phyloP scores from a whole-genome alignment of 2,329 filamentous ascomycete species.

The Beauveria australis region DNA sequence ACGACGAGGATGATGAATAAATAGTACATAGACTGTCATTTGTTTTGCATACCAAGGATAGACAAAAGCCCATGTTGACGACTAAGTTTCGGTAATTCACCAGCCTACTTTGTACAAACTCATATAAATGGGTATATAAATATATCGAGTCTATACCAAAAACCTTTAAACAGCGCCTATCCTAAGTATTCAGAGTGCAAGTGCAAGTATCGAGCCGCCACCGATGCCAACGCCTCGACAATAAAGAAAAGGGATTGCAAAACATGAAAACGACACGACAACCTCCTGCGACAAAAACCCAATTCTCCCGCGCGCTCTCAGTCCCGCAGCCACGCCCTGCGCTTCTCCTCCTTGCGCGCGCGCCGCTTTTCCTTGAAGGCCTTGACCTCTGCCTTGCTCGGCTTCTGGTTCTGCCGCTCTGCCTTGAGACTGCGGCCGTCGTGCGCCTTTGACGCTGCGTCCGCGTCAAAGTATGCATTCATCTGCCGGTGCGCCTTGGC shows the following conservation, averaged over 20 bases:
- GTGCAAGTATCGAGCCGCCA: not conserved
- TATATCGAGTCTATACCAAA: not conserved
- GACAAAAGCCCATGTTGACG: not conserved
- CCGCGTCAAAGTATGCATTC: slow-evolving; percentile 92
- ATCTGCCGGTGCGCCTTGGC: slow-evolving; percentile 82
- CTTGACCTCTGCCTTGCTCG: slow-evolving; percentile 79
- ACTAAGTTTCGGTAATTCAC: not conserved
- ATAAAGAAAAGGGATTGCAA: not conserved
- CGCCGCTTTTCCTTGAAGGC: slow-evolving; percentile 84
- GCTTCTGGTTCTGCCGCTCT: slow-evolving; percentile 77
- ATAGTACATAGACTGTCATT: not conserved
- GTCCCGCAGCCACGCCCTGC: slow-evolving; percentile 82
- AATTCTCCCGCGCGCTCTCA: slow-evolving; percentile 32
- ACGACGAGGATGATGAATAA: slow-evolving; percentile 27
- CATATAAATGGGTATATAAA: not conserved
- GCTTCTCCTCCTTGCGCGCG: slow-evolving; percentile 89
- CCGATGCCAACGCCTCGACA: not conserved
- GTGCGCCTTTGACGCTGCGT: slow-evolving; percentile 84
- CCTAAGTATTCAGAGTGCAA: not conserved
- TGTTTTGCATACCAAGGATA: slow-evolving; percentile 4
- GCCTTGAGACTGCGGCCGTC: slow-evolving; percentile 86
- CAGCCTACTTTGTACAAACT: not conserved
- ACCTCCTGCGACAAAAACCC: too few species aligned
- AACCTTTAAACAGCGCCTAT: not conserved
- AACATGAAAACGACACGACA: not conserved